phyloP scores from a whole-genome alignment of 345 rosid genomes.

The Heritiera fomes region DNA sequence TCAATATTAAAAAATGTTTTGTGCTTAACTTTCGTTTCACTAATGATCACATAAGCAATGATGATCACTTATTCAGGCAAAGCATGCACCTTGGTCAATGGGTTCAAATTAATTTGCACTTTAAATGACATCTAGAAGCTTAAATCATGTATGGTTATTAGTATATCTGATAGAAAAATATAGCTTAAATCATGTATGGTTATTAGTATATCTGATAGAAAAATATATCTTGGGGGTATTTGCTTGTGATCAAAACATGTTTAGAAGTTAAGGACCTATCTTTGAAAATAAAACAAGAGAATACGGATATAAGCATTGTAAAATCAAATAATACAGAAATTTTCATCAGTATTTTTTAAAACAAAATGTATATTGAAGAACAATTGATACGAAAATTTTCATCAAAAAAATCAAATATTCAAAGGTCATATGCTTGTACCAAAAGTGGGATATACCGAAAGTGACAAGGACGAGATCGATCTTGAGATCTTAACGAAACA shows the following conservation, averaged over 20 bases:
- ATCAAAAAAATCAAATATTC: too few species aligned
- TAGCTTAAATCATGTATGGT: neutral
- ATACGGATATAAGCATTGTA: neutral
- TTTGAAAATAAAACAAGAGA: neutral
- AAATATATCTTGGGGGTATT: neutral
- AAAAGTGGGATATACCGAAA: too few species aligned
- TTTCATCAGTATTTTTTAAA: too few species aligned
- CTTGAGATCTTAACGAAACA: too few species aligned
- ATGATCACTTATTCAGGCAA: neutral
- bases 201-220: neutral
- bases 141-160: neutral
- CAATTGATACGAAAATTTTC: too few species aligned
- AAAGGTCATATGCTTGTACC: too few species aligned
- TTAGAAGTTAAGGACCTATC: neutral
- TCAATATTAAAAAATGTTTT: neutral
- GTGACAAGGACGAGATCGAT: too few species aligned
- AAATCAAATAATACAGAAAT: neutral
- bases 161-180: neutral
- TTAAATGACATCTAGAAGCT: neutral
- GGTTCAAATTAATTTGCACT: neutral
- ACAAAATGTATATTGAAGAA: too few species aligned
- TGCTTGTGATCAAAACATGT: neutral
- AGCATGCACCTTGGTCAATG: neutral
- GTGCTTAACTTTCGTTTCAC: neutral
- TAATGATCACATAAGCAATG: neutral